phyloP scores from a whole-genome alignment of 495 filamentous ascomycete genomes.

The Massariosphaeria phaeospora region DNA sequence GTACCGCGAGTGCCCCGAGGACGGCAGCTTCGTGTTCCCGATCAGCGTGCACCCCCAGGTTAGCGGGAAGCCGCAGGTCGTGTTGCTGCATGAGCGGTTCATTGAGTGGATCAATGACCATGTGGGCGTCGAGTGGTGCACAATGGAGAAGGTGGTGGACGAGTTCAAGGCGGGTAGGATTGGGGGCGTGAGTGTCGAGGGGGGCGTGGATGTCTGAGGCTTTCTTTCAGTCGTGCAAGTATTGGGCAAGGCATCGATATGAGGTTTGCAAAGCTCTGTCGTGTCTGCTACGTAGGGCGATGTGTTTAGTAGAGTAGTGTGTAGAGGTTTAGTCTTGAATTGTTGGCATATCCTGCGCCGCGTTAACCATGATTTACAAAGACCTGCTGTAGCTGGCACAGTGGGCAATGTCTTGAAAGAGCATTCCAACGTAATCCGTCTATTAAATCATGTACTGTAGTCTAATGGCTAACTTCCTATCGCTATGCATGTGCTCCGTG shows the following conservation, averaged over 20 bases:
- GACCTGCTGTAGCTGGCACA: no score
- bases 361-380: no score
- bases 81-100: constrained; percentile 59
- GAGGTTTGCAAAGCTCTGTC: no score
- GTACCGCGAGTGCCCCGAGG: constrained; percentile 51
- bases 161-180: constrained; percentile 52
- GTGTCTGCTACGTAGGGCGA: no score
- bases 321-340: no score
- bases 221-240: not conserved
- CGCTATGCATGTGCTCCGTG: no score
- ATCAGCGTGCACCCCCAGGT: constrained; percentile 70
- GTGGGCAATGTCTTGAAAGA: no score
- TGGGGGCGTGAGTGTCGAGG: constrained; percentile 31
- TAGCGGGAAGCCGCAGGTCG: constrained; percentile 59
- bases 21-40: constrained; percentile 65
- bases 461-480: no score
- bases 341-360: no score
- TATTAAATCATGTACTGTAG: no score
- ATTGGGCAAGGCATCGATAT: not conserved
- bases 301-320: no score
- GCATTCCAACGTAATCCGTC: no score
- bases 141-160: constrained; percentile 64
- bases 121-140: constrained; percentile 71
- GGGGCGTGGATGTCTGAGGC: constrained; percentile 27
- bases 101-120: constrained; percentile 71